Evolutionary conservation across 306 rosid species (phyloP).

Genomic region (Cucurbita argyrosperma): DNA sequence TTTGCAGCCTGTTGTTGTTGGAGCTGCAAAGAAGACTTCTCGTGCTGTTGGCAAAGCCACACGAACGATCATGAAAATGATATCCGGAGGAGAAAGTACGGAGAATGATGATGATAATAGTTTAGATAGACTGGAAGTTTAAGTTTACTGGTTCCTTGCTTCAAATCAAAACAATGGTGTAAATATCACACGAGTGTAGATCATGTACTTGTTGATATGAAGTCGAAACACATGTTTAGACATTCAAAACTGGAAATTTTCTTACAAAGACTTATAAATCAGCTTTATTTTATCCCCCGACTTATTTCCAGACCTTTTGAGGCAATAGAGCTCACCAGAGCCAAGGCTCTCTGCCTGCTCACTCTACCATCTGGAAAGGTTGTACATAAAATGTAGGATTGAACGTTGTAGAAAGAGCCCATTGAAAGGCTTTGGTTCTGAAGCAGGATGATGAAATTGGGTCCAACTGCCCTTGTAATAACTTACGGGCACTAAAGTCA

Average conservation of each 20-base stretch:
- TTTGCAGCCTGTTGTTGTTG: slow-evolving; percentile 64
- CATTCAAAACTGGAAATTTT: neutral
- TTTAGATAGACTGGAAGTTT: slow-evolving; percentile 37
- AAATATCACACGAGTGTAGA: slow-evolving; percentile 1
- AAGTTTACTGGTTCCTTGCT: slow-evolving; percentile 1
- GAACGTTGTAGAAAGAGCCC: neutral
- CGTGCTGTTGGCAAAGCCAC: slow-evolving; percentile 76
- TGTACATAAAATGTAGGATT: neutral
- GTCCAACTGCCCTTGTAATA: neutral
- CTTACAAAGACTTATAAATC: neutral
- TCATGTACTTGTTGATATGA: neutral
- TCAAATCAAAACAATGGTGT: neutral
- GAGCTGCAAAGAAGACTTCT: slow-evolving; percentile 88
- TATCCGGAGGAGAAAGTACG: slow-evolving; percentile 35
- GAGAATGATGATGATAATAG: slow-evolving; percentile 29
- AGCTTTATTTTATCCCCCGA: neutral
- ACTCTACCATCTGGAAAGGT: neutral
- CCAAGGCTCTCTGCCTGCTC: neutral
- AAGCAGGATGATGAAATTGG: neutral
- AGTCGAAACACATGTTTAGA: neutral
- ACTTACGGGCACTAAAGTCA: no score
- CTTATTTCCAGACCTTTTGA: neutral
- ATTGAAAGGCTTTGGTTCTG: neutral
- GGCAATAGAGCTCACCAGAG: neutral
- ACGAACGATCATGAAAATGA: slow-evolving; percentile 47